Percentiles rank a stretch among this genome's conserved stretches.
Evolutionary conservation across 2,329 filamentous ascomycete genomes (phyloP).

Genomic region (Colletotrichum euphorbiae): DNA sequence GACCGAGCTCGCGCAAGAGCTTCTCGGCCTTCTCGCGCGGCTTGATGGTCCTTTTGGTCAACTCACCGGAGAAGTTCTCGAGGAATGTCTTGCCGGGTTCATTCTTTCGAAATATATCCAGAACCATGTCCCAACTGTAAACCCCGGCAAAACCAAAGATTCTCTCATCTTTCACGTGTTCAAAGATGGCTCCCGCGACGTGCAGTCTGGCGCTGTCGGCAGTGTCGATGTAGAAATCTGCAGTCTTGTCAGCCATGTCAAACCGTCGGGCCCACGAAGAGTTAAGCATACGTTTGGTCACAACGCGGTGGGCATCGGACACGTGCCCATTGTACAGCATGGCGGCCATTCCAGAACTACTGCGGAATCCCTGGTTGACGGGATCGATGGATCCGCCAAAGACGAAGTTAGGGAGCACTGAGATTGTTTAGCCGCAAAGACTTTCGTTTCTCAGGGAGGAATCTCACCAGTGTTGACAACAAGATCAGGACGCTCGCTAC

Average conservation of each 20-base stretch:
- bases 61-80: constrained; percentile 41
- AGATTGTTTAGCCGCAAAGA: background rate
- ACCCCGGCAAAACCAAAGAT: constrained; percentile 64
- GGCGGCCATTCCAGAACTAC: constrained; percentile 41
- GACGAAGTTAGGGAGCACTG: constrained; percentile 46
- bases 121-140: constrained; percentile 58
- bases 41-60: background rate
- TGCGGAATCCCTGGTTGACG: constrained; percentile 39
- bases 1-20: background rate
- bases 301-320: background rate
- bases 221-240: constrained; percentile 59
- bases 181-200: constrained; percentile 61
- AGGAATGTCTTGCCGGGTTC: constrained; percentile 40
- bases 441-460: background rate
- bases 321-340: constrained; percentile 42
- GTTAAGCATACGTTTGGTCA: background rate
- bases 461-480: constrained; percentile 43
- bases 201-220: constrained; percentile 64
- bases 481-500: constrained; percentile 47
- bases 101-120: constrained; percentile 44
- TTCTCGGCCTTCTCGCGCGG: background rate
- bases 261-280: background rate
- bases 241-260: background rate
- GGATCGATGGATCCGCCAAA: constrained; percentile 43
- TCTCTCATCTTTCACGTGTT: constrained; percentile 58